Conservation (phyloP, 768 basidiomycete species). For the Lactifluus pinguis region DNA sequence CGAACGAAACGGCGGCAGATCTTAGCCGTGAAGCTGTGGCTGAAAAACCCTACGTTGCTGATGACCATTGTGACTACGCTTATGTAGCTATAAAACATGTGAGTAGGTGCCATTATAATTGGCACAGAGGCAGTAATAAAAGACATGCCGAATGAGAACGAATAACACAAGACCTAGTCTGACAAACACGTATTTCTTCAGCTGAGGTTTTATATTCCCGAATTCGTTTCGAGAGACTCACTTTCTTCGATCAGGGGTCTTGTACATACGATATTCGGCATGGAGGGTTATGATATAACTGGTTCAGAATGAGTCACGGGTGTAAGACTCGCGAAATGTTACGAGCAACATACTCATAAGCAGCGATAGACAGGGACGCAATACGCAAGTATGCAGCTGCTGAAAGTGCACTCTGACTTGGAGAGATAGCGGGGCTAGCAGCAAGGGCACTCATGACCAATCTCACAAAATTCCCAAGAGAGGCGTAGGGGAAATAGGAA, state of each 20-base stretch:
- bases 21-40: constrained; percentile 36
- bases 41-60: constrained; percentile 54
- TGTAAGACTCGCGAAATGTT: neutral
- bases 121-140: neutral
- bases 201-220: neutral
- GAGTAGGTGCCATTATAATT: neutral
- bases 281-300: constrained; percentile 18
- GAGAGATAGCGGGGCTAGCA: too few relatives aligned
- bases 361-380: constrained; percentile 11
- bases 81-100: constrained; percentile 27
- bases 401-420: neutral
- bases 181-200: neutral
- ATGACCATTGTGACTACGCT: constrained; percentile 41
- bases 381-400: constrained; percentile 14
- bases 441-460: neutral
- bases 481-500: neutral
- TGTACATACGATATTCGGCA: constrained; percentile 15
- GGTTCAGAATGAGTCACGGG: neutral
- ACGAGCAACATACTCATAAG: constrained; percentile 14
- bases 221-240: neutral
- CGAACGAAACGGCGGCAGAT: constrained; percentile 43
- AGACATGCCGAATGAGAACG: constrained; percentile 13
- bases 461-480: neutral
- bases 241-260: neutral
- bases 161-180: constrained; percentile 15